Evolutionary conservation across 2,329 filamentous ascomycete species (phyloP).

Genomic region (Aspergillus tanneri): DNA sequence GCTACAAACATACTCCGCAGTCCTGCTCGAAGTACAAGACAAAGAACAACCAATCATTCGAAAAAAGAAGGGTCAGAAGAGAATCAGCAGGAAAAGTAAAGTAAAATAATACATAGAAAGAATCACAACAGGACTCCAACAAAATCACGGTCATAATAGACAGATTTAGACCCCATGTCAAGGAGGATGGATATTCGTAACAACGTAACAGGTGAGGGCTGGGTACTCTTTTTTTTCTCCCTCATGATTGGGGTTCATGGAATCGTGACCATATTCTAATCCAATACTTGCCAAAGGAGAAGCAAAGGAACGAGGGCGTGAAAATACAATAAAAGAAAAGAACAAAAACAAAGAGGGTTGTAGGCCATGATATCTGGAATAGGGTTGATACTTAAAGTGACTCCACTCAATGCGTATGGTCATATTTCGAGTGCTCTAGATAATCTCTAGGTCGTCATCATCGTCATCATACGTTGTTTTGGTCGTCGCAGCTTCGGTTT

Average conservation of each 20-base stretch:
- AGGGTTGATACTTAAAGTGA: too few relatives aligned
- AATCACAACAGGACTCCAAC: conserved; percentile 3
- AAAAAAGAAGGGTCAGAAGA: conserved; percentile 6
- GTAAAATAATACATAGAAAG: conserved; percentile 9
- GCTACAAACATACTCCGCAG: conserved; percentile 8
- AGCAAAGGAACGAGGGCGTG: too few relatives aligned
- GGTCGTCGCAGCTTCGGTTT: conserved; percentile 39
- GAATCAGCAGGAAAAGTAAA: background rate
- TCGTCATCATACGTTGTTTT: conserved; percentile 52
- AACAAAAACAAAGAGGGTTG: too few relatives aligned
- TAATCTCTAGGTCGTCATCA: conserved; percentile 52
- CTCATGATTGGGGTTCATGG: too few relatives aligned
- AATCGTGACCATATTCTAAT: too few relatives aligned
- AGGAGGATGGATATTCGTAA: conserved; percentile 5
- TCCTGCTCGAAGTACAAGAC: conserved; percentile 10
- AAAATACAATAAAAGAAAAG: too few relatives aligned
- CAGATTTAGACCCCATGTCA: background rate
- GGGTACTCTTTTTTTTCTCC: background rate
- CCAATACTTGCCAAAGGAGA: too few relatives aligned
- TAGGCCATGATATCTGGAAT: too few relatives aligned
- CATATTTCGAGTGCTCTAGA: conserved; percentile 33
- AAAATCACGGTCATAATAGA: background rate
- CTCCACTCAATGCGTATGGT: too few relatives aligned
- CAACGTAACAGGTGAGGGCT: conserved; percentile 1
- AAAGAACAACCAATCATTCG: background rate